Evolutionary conservation across 129 eudicot genomes (phyloP).

Genomic region (Escallonia herrerae): DNA sequence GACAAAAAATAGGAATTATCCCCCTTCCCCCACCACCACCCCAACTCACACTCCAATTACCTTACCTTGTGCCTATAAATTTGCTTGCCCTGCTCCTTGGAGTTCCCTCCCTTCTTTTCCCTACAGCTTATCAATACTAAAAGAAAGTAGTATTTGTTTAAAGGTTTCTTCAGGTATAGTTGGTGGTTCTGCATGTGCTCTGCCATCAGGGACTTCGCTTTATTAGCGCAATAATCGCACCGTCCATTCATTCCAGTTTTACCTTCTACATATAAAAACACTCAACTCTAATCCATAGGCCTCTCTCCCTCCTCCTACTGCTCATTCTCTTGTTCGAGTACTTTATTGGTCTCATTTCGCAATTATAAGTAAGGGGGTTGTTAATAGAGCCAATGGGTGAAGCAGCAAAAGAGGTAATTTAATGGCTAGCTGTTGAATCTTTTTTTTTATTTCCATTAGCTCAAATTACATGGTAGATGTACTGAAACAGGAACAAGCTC

Average conservation of each 20-base stretch:
- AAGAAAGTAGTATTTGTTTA: slow-evolving; percentile 11
- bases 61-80: slow-evolving; percentile 3
- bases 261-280: slow-evolving; percentile 27
- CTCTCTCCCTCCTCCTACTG: slow-evolving; percentile 6
- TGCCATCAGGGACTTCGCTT: slow-evolving; percentile 44
- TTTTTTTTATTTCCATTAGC: background rate
- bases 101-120: slow-evolving; percentile 23
- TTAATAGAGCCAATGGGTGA: slow-evolving; percentile 60
- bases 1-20: no score
- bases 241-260: slow-evolving; percentile 38
- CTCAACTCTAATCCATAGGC: background rate
- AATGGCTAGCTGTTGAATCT: background rate
- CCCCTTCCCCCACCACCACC: background rate
- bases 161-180: slow-evolving; percentile 14
- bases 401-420: slow-evolving; percentile 67
- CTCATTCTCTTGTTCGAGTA: slow-evolving; percentile 1
- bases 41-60: background rate
- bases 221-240: slow-evolving; percentile 50
- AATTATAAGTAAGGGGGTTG: background rate
- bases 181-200: slow-evolving; percentile 82
- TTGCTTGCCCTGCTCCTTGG: slow-evolving; percentile 24
- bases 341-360: background rate
- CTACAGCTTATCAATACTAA: slow-evolving; percentile 16
- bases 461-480: background rate
- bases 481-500: slow-evolving; percentile 35